These are phyloP conservation scores for Fraxinus albicans DNA, from an alignment of 305 asterid species.

Conservation along the genomic window DNA sequence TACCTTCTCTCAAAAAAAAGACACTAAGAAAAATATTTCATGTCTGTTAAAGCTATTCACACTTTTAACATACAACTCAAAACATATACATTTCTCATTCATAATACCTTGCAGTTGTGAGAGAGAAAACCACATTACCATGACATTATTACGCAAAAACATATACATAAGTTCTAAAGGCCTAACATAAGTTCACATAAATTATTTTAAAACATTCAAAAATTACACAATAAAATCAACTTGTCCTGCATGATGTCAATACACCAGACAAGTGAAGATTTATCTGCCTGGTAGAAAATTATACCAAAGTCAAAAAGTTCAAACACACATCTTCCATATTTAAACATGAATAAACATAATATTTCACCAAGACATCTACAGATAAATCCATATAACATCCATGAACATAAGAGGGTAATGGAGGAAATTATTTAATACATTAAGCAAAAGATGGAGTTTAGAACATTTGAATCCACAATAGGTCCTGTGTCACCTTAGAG, in stretches of 20 bases:
- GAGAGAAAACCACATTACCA: not conserved
- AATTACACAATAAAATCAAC: not conserved
- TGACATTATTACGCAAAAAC: not conserved
- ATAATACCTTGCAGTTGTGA: not conserved
- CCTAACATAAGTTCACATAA: not conserved
- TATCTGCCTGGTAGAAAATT: conserved; percentile 7
- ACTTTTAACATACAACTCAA: not conserved
- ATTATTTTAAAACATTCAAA: conserved; percentile 3
- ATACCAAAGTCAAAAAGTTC: not conserved
- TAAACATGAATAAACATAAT: not conserved
- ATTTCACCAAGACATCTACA: not conserved
- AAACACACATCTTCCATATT: not conserved
- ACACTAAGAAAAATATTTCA: not conserved
- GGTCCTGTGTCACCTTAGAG: not conserved
- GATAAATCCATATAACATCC: not conserved
- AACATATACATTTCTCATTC: not conserved
- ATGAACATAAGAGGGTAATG: not conserved
- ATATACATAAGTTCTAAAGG: not conserved
- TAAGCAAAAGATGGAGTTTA: not conserved
- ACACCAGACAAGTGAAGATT: not conserved
- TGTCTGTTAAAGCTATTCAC: not conserved
- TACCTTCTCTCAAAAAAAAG: not conserved
- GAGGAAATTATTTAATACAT: not conserved
- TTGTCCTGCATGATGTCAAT: not conserved
- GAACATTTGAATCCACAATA: not conserved